Base-by-base conservation (phyloP, 257 asterid species). In the Lycium ferocissimum region DNA sequence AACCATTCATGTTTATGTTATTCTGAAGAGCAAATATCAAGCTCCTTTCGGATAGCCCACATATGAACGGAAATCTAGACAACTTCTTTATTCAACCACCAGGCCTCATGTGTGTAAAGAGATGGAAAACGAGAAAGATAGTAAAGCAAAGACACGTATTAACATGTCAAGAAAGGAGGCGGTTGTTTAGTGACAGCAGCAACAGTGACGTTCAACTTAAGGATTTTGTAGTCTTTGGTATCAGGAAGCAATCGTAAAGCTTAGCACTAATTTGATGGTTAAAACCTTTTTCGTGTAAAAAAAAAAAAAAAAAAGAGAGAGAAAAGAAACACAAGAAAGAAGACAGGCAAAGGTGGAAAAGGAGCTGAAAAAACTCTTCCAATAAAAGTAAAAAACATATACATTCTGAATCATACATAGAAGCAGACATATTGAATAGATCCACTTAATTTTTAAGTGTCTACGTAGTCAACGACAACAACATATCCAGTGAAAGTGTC, bases 361-460 rank as follows among this genome's bases (percentile, higher is more conserved):
- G 80, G 10, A 73, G 80, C 59, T 73, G 59, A 45, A 45, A n/a
- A 73, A 45, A 49, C 58, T 73, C 58, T 26, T 73, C 58, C 80
- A 47, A 45, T 73, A 73, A 73, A 49, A 11, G 61, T 49, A 6
- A 47, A 13, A 56, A 73, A 73, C n/a, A 47, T 73, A 73, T 20
- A 45, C 40, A 5, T 73, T 73, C 37, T 13, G 40, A 47, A 47
- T 47, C 80, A 6, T 47, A 26, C 43, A 22, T 73, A 47, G 58
- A 73, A 73, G 80, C 59, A 73, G 11, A 35, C 80, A 73, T 47
- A 22, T 47, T 20, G 51, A 73, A 73, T 43, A 72, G 80, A 72
- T 43, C 56, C 37, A 22, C 57, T 18, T 43, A 72, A 43, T 4
- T 51, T 71, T 71, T 71, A 18, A 71, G 79, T 18, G 7, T 72